These are phyloP conservation scores for Ustanciosporium gigantosporum DNA, from an alignment of 1,284 basidiomycete genomes.

Conservation along the genomic window DNA sequence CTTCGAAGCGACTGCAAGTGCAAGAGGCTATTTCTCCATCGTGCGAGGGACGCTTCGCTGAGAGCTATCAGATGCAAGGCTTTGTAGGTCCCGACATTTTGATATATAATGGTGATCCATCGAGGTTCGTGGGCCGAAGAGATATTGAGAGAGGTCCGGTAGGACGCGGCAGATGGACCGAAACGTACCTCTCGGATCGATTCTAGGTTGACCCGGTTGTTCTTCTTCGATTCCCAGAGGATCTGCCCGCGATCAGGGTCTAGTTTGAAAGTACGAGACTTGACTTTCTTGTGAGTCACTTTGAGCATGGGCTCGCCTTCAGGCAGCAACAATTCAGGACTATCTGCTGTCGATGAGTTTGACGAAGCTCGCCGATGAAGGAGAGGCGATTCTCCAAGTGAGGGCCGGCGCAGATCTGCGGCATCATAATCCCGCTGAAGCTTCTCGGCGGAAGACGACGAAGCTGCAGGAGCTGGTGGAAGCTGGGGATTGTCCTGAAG, in stretches of 20 bases:
- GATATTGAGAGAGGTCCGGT: conserved; percentile 74
- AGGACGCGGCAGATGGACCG: conserved; percentile 74
- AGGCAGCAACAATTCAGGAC: conserved; percentile 20
- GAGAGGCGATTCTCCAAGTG: background rate
- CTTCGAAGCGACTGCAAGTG: conserved; percentile 60
- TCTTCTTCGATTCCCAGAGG: conserved; percentile 78
- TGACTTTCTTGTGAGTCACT: conserved; percentile 81
- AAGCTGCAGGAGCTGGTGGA: too few relatives aligned
- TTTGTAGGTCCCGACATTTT: conserved; percentile 80
- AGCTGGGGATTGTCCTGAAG: too few relatives aligned
- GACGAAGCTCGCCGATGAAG: background rate
- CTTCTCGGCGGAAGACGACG: too few relatives aligned
- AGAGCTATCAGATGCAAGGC: conserved; percentile 84
- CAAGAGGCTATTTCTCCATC: conserved; percentile 64
- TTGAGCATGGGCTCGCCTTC: conserved; percentile 72
- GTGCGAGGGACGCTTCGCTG: conserved; percentile 70
- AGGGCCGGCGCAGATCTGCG: too few relatives aligned
- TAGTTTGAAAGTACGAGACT: conserved; percentile 73
- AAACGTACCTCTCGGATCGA: conserved; percentile 88
- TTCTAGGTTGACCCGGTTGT: conserved; percentile 77
- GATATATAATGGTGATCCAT: conserved; percentile 79
- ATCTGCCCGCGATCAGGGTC: conserved; percentile 80
- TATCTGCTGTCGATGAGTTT: too few relatives aligned
- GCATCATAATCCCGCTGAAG: too few relatives aligned
- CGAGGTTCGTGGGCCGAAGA: conserved; percentile 63